phyloP scores from a whole-genome alignment of 2,329 filamentous ascomycete species.

The Trichoderma atrobrunneum region DNA sequence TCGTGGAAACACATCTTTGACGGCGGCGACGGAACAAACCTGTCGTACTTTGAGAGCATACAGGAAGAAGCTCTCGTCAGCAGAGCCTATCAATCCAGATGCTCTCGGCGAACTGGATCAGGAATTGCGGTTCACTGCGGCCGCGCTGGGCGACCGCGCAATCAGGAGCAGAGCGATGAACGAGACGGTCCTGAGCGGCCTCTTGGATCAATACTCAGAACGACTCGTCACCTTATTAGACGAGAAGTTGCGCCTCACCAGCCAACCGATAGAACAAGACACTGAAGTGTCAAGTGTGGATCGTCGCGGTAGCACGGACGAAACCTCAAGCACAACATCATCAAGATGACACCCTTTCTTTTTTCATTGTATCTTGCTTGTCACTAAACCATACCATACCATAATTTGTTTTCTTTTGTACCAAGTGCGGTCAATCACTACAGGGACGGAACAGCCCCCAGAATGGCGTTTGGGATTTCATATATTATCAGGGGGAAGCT shows the following conservation, averaged over 20 bases:
- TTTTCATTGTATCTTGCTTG: constrained; percentile 5
- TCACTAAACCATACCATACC: not conserved
- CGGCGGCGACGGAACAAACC: constrained; percentile 62
- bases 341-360: constrained; percentile 31
- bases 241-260: constrained; percentile 60
- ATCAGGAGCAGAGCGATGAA: constrained; percentile 54
- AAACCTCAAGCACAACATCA: constrained; percentile 36
- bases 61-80: constrained; percentile 59
- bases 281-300: constrained; percentile 31
- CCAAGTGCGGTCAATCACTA: not conserved
- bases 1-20: constrained; percentile 54
- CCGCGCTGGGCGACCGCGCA: constrained; percentile 57
- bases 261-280: constrained; percentile 34
- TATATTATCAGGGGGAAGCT: constrained; percentile 7
- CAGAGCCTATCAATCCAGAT: constrained; percentile 56
- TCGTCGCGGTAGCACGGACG: constrained; percentile 34
- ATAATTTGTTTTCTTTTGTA: not conserved
- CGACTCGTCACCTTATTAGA: constrained; percentile 68
- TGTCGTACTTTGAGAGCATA: constrained; percentile 61
- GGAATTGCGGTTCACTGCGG: constrained; percentile 60
- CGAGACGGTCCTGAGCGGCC: constrained; percentile 57
- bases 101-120: constrained; percentile 61
- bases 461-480: constrained; percentile 19
- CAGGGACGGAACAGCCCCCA: constrained; percentile 7
- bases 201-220: constrained; percentile 74